Evolutionary conservation across 1,284 basidiomycete genomes (phyloP), one percentile per base, ranked within the genome.

Genomic region (Sporisorium sorghi): DNA sequence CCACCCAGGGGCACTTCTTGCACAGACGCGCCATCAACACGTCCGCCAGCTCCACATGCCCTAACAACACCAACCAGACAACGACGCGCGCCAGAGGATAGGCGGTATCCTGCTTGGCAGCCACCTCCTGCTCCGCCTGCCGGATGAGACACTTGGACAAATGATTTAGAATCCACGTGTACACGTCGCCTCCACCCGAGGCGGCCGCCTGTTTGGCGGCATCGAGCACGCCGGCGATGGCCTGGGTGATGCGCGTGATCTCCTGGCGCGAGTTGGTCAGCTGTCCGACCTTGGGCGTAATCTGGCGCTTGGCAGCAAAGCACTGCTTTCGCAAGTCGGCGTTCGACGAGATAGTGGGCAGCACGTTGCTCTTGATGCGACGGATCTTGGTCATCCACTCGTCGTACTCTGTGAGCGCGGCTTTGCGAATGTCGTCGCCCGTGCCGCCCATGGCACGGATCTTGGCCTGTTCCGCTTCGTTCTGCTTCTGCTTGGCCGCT

Each of bases 81-180:
- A 92, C 87, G 5, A 97, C 89, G 26, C 90, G 88, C 0, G 92
- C 93, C 11, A 98, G 88, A 0, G 96, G 95, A 47, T 89, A 88
- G 0, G 94, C 94, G 10, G 91, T 91, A 37, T 90, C 89, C 76
- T 92, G 90, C 85, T 95, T 93, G 2, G 93, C 94, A 2, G 92
- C 90, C 7, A 97, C 93, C 85, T 99, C 96, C 0, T 91, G 92
- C 86, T 97, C 94, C 8, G 95, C 94, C 87, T 98, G 97, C 35
- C 92, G 88, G 46, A 98, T 89, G 62, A 99, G 90, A 37, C 90
- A 88, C 83, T 98, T 99, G 56, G 93, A 87, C 23, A 97, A 88
- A 21, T 94, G 92, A 24, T 93, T 95, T 24, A 96, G 88, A 17
- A 92, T 88, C 74, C 93, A 93, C 50, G 88, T 86, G 85, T 95